phyloP scores from a whole-genome alignment of 257 asterid genomes.

The Solanum bulbocastanum region DNA sequence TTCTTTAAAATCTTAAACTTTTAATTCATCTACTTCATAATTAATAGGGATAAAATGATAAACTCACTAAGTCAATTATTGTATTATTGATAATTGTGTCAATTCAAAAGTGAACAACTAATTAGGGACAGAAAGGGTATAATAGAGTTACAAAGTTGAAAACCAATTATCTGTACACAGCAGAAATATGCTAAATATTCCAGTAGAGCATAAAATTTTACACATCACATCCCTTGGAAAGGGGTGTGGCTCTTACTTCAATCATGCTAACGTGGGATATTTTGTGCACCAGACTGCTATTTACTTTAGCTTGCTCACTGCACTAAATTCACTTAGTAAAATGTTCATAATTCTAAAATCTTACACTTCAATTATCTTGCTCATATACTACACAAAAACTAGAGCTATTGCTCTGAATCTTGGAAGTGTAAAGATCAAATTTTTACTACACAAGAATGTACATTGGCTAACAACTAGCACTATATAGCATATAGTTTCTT shows the following conservation, averaged over 20 bases:
- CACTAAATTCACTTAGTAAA: not conserved
- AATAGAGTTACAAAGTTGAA: not conserved
- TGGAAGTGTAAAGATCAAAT: not conserved
- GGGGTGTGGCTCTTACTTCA: not conserved
- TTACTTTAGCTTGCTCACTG: not conserved
- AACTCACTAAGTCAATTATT: too few species aligned
- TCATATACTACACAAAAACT: not conserved
- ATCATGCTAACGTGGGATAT: not conserved
- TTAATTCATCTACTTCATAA: too few species aligned
- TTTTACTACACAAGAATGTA: not conserved
- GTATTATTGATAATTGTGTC: too few species aligned
- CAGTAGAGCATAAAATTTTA: not conserved
- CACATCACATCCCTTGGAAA: not conserved
- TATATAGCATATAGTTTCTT: slow-evolving; percentile 62
- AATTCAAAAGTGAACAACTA: not conserved
- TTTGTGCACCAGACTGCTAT: not conserved
- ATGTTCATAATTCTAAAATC: not conserved
- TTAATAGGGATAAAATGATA: too few species aligned
- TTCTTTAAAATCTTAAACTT: too few species aligned
- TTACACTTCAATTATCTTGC: not conserved
- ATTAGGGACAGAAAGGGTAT: too few species aligned
- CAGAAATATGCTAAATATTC: not conserved
- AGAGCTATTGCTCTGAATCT: not conserved
- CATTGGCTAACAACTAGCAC: not conserved
- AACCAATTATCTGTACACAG: not conserved